Conservation (phyloP, 1,284 basidiomycete species). For the Ganoderma resinaceum region DNA sequence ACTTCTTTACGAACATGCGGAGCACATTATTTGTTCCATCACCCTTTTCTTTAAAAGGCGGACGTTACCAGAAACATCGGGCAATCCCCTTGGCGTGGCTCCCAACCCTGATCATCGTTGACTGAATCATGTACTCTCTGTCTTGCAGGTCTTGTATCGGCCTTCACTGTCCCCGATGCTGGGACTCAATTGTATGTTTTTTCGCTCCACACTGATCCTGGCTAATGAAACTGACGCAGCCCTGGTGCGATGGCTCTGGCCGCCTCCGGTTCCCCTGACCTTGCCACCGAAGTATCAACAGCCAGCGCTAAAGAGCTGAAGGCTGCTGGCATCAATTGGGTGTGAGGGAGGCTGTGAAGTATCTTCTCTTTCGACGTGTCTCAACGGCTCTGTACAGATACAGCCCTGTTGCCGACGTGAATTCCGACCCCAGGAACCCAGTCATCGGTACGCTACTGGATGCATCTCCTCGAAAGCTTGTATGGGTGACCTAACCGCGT, state of each 20-base stretch:
- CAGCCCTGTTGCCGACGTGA: constrained; percentile 73
- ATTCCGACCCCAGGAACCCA: constrained; percentile 69
- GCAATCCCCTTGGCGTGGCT: background rate
- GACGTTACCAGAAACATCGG: too few relatives aligned
- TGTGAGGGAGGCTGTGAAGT: constrained; percentile 43
- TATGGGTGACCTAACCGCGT: background rate
- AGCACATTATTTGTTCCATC: too few relatives aligned
- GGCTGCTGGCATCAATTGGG: constrained; percentile 72
- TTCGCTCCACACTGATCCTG: background rate
- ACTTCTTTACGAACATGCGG: too few relatives aligned
- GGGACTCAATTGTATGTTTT: constrained; percentile 70
- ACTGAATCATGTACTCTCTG: constrained; percentile 45
- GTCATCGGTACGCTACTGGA: constrained; percentile 62
- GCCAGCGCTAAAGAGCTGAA: constrained; percentile 64
- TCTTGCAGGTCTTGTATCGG: constrained; percentile 70
- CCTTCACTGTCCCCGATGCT: constrained; percentile 58
- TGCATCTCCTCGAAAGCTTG: background rate
- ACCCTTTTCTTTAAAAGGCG: too few relatives aligned
- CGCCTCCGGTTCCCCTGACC: constrained; percentile 54
- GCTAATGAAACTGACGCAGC: constrained; percentile 41
- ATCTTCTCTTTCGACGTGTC: background rate
- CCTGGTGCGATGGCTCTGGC: constrained; percentile 78
- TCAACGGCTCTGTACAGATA: constrained; percentile 27
- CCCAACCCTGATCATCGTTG: background rate
- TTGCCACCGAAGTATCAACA: constrained; percentile 54